Evolutionary conservation across 805 yeast species (phyloP).

Genomic region (Saturnispora quitensis): DNA sequence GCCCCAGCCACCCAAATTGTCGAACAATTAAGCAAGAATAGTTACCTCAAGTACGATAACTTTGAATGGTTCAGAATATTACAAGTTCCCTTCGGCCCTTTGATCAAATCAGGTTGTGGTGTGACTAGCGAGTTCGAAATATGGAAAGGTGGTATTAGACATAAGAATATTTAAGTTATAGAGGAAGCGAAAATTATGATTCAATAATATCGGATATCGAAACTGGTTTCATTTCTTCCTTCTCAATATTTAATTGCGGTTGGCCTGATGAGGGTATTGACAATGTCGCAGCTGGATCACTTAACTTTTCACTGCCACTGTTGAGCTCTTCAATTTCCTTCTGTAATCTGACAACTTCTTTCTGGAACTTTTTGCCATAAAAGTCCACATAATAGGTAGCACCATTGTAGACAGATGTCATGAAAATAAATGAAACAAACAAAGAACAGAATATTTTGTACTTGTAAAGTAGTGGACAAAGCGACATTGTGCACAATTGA

Average conservation of each 20-base stretch:
- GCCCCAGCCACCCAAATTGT: constrained; percentile 12
- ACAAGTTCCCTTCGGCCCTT: constrained; percentile 25
- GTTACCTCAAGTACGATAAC: constrained; percentile 25
- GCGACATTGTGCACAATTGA: constrained; percentile 77
- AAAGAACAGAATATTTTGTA: constrained; percentile 56
- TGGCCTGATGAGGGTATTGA: neutral
- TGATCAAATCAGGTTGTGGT: constrained; percentile 14
- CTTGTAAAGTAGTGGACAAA: constrained; percentile 83
- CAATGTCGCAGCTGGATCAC: neutral
- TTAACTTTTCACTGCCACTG: neutral
- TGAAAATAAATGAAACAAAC: constrained; percentile 65
- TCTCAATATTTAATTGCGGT: neutral
- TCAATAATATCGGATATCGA: neutral
- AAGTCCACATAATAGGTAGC: constrained; percentile 91
- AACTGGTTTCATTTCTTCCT: neutral
- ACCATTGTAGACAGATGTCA: constrained; percentile 81
- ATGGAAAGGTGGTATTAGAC: constrained; percentile 31
- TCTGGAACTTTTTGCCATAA: constrained; percentile 83
- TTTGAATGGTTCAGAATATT: constrained; percentile 25
- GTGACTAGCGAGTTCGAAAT: constrained; percentile 23
- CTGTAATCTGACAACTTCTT: constrained; percentile 67
- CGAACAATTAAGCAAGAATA: constrained; percentile 21
- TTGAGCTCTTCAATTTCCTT: constrained; percentile 43
- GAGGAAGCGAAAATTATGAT: neutral
- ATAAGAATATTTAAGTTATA: neutral